Evolutionary conservation across 169 alveolate genomes (phyloP).

Genomic region (Prorocentrum cordatum): DNA sequence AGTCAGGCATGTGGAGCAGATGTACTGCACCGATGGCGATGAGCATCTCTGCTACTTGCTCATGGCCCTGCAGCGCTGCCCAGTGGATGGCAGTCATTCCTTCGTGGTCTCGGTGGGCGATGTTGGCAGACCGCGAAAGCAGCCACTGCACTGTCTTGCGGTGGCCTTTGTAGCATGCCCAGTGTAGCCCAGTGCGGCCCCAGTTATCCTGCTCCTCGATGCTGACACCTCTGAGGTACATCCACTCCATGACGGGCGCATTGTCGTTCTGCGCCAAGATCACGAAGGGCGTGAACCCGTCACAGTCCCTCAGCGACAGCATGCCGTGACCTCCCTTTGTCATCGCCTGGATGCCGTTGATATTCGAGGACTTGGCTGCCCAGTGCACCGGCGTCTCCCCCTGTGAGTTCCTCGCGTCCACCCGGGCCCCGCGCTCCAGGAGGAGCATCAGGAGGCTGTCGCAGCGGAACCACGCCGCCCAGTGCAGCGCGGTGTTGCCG

Average conservation of each 20-base stretch:
- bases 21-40: constrained; percentile 33
- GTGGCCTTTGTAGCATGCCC: constrained; percentile 66
- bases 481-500: constrained; percentile 44
- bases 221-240: constrained; percentile 41
- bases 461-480: constrained; percentile 9
- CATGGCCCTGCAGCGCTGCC: constrained; percentile 46
- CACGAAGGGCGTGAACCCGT: constrained; percentile 40
- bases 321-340: constrained; percentile 14
- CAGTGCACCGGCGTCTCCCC: constrained; percentile 25
- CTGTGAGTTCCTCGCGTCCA: constrained; percentile 3
- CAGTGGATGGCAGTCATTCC: constrained; percentile 65
- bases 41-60: constrained; percentile 25
- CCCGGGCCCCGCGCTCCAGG: constrained; percentile 11
- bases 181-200: constrained; percentile 45
- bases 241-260: constrained; percentile 56
- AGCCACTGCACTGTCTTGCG: constrained; percentile 34
- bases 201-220: constrained; percentile 38
- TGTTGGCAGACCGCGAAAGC: constrained; percentile 55
- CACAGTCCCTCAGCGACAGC: constrained; percentile 28
- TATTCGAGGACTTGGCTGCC: constrained; percentile 38
- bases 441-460: not conserved
- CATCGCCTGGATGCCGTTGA: constrained; percentile 14
- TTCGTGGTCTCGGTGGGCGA: constrained; percentile 35
- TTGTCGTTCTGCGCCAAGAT: constrained; percentile 39
- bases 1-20: not conserved